These are phyloP conservation scores for Solanum hybrid DNA, from an alignment of 305 asterid genomes.

Conservation along the genomic window DNA sequence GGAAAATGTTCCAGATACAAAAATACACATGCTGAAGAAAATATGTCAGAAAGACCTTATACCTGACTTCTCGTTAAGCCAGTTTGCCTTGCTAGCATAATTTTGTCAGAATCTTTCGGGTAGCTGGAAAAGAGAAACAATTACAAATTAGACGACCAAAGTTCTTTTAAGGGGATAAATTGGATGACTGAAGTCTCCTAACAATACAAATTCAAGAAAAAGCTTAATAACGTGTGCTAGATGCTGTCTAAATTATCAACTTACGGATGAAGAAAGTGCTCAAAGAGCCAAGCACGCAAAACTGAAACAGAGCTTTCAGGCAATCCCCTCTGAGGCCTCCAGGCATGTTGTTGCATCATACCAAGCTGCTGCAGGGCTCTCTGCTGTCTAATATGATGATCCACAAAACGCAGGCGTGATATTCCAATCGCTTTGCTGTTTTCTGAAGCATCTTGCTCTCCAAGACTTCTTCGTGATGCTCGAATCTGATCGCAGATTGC, in stretches of 20 bases:
- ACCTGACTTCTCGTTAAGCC: slow-evolving; percentile 96
- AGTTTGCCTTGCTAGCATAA: slow-evolving; percentile 86
- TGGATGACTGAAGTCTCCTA: neutral
- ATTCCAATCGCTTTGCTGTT: slow-evolving; percentile 55
- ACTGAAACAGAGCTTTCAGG: slow-evolving; percentile 80
- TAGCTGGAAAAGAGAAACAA: slow-evolving; percentile 38
- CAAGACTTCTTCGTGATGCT: slow-evolving; percentile 46
- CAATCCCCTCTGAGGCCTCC: slow-evolving; percentile 96
- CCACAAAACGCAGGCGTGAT: slow-evolving; percentile 73
- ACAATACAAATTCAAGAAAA: neutral
- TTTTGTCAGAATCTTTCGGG: slow-evolving; percentile 90
- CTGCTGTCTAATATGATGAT: slow-evolving; percentile 71
- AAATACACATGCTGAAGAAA: neutral
- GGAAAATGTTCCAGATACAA: neutral
- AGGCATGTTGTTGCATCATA: slow-evolving; percentile 78
- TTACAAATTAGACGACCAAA: neutral
- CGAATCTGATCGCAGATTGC: slow-evolving; percentile 63
- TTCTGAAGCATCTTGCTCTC: slow-evolving; percentile 58
- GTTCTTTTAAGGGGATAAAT: neutral
- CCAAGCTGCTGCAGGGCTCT: slow-evolving; percentile 89
- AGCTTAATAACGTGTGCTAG: neutral
- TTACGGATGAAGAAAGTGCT: slow-evolving; percentile 94
- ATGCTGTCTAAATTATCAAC: neutral
- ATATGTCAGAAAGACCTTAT: slow-evolving; percentile 5
- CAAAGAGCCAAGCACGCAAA: slow-evolving; percentile 90